Conservation (phyloP, 129 eudicot genomes). For the Flaveria brownii region DNA sequence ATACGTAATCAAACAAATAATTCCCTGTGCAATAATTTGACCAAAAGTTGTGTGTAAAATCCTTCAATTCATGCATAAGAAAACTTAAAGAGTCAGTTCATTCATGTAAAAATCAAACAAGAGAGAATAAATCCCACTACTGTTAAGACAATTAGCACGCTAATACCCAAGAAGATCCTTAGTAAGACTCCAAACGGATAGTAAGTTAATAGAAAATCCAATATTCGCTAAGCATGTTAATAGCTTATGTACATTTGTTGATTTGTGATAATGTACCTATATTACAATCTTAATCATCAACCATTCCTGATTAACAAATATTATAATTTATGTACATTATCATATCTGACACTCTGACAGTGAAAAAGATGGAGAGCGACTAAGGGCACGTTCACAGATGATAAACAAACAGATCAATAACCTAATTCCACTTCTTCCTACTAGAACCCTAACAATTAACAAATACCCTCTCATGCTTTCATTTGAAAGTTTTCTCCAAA, state of each 20-base stretch:
- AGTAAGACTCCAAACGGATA: background rate
- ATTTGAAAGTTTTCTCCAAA: conserved; percentile 1
- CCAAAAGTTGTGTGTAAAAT: background rate
- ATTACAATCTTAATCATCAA: background rate
- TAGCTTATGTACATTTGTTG: background rate
- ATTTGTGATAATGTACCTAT: background rate
- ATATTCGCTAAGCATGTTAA: background rate
- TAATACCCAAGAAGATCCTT: background rate
- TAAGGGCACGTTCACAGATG: background rate
- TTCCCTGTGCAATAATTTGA: background rate
- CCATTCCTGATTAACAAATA: background rate
- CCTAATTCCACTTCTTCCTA: background rate
- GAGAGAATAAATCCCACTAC: background rate
- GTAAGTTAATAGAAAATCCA: background rate
- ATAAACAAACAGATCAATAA: background rate
- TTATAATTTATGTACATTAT: background rate
- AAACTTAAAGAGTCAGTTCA: background rate
- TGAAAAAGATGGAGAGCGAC: background rate
- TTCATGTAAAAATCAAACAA: background rate
- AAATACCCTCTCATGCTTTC: background rate
- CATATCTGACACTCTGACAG: background rate
- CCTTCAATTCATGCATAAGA: background rate
- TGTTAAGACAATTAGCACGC: background rate
- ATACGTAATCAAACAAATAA: background rate
- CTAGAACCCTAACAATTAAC: background rate